Evolutionary conservation across 345 rosid genomes (phyloP).

Genomic region (Adansonia digitata): DNA sequence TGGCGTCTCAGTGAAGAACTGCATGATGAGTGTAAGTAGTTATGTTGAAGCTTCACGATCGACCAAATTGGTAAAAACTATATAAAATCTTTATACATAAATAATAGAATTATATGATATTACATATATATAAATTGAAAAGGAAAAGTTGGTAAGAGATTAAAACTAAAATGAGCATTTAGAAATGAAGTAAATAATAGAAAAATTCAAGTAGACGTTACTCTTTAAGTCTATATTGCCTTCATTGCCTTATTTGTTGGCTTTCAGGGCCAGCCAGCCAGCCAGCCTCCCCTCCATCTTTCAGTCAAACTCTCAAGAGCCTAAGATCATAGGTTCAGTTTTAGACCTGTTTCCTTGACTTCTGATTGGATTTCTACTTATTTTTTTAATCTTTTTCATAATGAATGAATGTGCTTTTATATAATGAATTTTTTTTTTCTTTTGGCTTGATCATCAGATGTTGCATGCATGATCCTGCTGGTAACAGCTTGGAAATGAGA

Average conservation of each 20-base stretch:
- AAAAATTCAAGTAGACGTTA: neutral
- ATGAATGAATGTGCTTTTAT: too few species aligned
- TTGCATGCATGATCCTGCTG: constrained; percentile 7
- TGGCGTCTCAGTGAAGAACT: too few species aligned
- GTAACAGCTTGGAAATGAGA: constrained; percentile 6
- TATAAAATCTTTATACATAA: neutral
- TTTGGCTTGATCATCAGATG: constrained; percentile 5
- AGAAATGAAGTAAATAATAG: neutral
- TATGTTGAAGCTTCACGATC: neutral
- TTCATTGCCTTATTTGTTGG: neutral
- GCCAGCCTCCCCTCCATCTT: neutral
- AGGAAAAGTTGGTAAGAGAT: neutral
- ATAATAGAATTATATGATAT: neutral
- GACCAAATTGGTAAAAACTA: neutral
- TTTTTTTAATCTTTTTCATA: neutral
- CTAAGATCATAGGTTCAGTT: neutral
- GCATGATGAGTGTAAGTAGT: neutral
- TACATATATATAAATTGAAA: neutral
- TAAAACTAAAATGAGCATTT: neutral
- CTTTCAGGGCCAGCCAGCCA: neutral
- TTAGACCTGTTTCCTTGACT: neutral
- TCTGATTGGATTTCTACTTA: neutral
- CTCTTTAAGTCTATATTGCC: neutral
- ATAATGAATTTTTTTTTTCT: neutral
- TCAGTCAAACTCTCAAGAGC: neutral